Percentiles rank a stretch among this genome's conserved stretches.
These are phyloP conservation scores for Colletotrichum musae DNA, from an alignment of 2,329 filamentous ascomycete genomes.

Conservation along the genomic window DNA sequence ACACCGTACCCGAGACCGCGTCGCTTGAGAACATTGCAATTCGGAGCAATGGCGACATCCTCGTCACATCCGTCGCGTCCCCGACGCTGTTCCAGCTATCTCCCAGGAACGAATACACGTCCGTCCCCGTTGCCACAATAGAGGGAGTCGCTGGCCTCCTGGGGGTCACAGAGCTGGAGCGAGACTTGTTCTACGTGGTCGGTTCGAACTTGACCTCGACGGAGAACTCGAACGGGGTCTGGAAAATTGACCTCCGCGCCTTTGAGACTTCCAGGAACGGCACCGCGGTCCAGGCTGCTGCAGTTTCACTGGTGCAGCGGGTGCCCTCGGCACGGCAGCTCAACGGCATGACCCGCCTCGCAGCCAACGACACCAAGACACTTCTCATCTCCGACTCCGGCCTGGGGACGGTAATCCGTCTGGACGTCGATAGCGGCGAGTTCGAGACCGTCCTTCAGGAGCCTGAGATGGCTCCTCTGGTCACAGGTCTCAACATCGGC, in stretches of 20 bases:
- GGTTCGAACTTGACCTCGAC: conserved; percentile 38
- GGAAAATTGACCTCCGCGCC: conserved; percentile 38
- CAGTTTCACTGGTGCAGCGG: conserved; percentile 27
- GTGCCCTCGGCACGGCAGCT: conserved; percentile 39
- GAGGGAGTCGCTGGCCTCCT: conserved; percentile 18
- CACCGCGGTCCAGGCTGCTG: background rate
- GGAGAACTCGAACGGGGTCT: conserved; percentile 31
- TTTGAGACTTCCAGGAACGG: conserved; percentile 16
- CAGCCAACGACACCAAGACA: conserved; percentile 29
- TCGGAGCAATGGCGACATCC: conserved; percentile 41
- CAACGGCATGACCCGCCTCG: conserved; percentile 45
- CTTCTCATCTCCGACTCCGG: conserved; percentile 44
- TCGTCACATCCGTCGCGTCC: conserved; percentile 40
- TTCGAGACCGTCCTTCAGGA: conserved; percentile 41
- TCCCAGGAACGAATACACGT: conserved; percentile 11
- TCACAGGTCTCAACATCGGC: conserved; percentile 4
- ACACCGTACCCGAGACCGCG: conserved; percentile 11
- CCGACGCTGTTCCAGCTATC: conserved; percentile 37
- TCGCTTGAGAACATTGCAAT: conserved; percentile 45
- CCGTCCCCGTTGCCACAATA: conserved; percentile 38
- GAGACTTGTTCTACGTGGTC: conserved; percentile 43
- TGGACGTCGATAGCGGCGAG: conserved; percentile 38
- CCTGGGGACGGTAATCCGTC: conserved; percentile 38
- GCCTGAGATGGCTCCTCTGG: conserved; percentile 16
- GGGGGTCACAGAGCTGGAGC: conserved; percentile 43